Percentiles rank a stretch among this genome's conserved stretches.
phyloP scores from a whole-genome alignment of 768 basidiomycete species.

The Coprinellus aureogranulatus region DNA sequence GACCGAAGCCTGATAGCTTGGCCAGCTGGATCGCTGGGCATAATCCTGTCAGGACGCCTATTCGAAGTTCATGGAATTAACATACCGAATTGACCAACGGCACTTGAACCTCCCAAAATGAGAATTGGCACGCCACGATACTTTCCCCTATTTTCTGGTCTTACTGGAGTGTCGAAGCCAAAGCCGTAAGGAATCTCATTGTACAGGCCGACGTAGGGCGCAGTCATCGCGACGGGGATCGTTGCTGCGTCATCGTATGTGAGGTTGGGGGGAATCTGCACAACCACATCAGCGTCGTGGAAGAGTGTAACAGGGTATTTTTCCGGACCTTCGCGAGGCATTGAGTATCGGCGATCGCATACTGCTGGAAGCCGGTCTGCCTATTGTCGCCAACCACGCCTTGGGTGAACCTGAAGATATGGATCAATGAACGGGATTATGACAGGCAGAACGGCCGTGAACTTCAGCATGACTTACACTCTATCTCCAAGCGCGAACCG shows the following conservation, averaged over 20 bases:
- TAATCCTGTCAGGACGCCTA: too few relatives aligned
- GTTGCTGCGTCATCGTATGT: slow-evolving; percentile 40
- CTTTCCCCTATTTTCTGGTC: slow-evolving; percentile 20
- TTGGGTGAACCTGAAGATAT: slow-evolving; percentile 31
- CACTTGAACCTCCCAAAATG: slow-evolving; percentile 27
- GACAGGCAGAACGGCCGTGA: neutral
- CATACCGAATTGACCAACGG: slow-evolving; percentile 28
- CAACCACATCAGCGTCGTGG: too few relatives aligned
- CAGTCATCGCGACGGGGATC: slow-evolving; percentile 37
- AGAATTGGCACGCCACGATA: slow-evolving; percentile 30
- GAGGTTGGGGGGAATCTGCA: slow-evolving; percentile 35
- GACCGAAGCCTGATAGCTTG: slow-evolving; percentile 35
- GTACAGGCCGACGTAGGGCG: slow-evolving; percentile 38
- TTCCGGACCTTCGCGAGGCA: slow-evolving; percentile 37
- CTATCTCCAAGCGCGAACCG: slow-evolving; percentile 50
- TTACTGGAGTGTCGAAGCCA: slow-evolving; percentile 24
- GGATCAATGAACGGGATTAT: slow-evolving; percentile 30
- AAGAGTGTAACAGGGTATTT: too few relatives aligned
- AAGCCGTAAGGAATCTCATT: slow-evolving; percentile 19
- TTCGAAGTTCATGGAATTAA: neutral
- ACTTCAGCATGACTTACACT: too few relatives aligned
- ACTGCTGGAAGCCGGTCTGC: slow-evolving; percentile 43
- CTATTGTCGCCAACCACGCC: slow-evolving; percentile 31
- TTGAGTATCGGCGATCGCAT: slow-evolving; percentile 32
- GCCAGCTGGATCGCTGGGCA: slow-evolving; percentile 35